phyloP scores from a whole-genome alignment of 1,139 yeast species.

The Groenewaldozyma auringiensis region DNA sequence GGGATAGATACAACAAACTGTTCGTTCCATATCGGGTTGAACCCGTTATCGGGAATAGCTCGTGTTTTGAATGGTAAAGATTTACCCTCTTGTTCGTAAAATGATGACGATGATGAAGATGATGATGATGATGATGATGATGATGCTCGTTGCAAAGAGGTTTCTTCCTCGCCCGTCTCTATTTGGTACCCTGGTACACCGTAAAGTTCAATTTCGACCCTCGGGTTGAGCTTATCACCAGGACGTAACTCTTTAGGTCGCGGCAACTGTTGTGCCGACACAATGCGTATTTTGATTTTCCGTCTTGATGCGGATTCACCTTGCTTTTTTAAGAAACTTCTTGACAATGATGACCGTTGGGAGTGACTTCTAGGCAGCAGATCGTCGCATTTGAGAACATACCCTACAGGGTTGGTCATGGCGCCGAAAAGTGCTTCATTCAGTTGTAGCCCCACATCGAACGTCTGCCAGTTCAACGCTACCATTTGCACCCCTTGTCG shows the following conservation, averaged over 20 bases:
- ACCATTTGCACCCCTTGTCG: constrained; percentile 84
- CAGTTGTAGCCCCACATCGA: constrained; percentile 82
- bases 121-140: neutral
- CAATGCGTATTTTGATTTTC: constrained; percentile 39
- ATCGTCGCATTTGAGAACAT: constrained; percentile 60
- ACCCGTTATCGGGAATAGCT: constrained; percentile 55
- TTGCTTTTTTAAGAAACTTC: neutral
- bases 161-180: constrained; percentile 3
- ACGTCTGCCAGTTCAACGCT: constrained; percentile 95
- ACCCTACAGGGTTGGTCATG: constrained; percentile 49
- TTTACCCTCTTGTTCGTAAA: constrained; percentile 6
- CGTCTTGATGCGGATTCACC: neutral
- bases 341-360: neutral
- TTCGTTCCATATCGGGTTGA: constrained; percentile 77
- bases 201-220: constrained; percentile 48
- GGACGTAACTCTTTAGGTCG: constrained; percentile 45
- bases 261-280: constrained; percentile 84
- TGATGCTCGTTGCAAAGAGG: constrained; percentile 1
- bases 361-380: constrained; percentile 5
- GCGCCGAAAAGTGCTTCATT: constrained; percentile 71
- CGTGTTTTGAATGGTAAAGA: constrained; percentile 30
- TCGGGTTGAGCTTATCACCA: constrained; percentile 47
- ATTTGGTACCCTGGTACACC: constrained; percentile 29
- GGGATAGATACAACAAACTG: constrained; percentile 40
- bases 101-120: constrained; percentile 9